phyloP scores from a whole-genome alignment of 257 asterid species.

The Solanum lycopersicoides region DNA sequence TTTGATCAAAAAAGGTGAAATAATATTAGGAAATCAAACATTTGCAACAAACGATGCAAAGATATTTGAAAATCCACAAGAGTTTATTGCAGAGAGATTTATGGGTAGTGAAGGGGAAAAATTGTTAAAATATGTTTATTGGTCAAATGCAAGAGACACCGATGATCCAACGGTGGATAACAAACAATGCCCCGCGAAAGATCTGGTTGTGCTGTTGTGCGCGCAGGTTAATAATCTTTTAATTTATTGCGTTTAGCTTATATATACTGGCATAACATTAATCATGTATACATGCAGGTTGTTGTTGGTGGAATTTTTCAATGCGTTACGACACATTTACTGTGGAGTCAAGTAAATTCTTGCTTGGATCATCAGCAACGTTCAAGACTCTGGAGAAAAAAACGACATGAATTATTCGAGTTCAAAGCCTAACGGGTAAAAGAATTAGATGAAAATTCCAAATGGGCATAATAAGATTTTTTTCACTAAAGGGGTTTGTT shows the following conservation, averaged over 20 bases:
- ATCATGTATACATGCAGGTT: slow-evolving; percentile 10
- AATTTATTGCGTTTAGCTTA: neutral
- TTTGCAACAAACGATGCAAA: slow-evolving; percentile 57
- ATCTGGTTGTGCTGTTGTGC: slow-evolving; percentile 40
- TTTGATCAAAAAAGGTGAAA: slow-evolving; percentile 60
- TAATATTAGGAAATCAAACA: slow-evolving; percentile 66
- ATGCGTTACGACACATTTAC: slow-evolving; percentile 47
- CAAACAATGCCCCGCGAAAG: slow-evolving; percentile 68
- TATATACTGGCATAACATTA: too few species aligned
- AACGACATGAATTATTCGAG: too few species aligned
- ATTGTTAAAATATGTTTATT: slow-evolving; percentile 41
- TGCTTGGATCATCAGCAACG: slow-evolving; percentile 11
- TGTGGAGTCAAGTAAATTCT: slow-evolving; percentile 14
- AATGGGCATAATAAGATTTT: too few species aligned
- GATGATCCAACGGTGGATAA: slow-evolving; percentile 34
- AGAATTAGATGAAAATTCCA: too few species aligned
- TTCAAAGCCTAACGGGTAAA: too few species aligned
- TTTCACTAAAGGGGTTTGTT: too few species aligned
- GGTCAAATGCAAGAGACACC: slow-evolving; percentile 70
- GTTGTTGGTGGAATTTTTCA: slow-evolving; percentile 63
- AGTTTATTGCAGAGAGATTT: slow-evolving; percentile 49
- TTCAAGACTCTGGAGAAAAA: too few species aligned
- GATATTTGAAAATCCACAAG: slow-evolving; percentile 30
- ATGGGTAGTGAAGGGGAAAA: slow-evolving; percentile 40
- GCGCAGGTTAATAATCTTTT: slow-evolving; percentile 14